Conservation (phyloP, 2,329 filamentous ascomycete genomes). For the Fusarium sp. region DNA sequence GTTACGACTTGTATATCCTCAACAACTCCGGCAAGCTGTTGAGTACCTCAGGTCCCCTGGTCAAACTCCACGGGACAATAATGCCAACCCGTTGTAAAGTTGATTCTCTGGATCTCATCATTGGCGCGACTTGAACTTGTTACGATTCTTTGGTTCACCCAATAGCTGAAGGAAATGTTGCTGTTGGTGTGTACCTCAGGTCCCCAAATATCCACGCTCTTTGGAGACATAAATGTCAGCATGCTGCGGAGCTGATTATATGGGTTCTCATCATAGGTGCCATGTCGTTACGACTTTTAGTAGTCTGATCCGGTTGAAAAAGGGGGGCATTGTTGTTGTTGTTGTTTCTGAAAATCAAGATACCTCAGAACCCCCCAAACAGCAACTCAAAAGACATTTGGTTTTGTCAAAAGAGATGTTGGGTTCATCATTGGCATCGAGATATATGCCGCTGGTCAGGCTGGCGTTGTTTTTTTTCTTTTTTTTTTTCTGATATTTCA, state of each 20-base stretch:
- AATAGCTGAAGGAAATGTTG: background rate
- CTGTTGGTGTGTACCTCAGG: background rate
- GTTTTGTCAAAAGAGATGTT: background rate
- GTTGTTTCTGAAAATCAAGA: background rate
- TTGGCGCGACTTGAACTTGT: background rate
- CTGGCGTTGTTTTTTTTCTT: background rate
- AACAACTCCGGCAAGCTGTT: background rate
- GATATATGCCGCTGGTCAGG: background rate
- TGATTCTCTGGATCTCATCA: background rate
- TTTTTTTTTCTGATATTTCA: background rate
- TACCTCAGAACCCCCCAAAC: background rate
- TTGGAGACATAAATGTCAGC: background rate
- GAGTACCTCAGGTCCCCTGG: background rate
- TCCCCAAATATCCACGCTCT: background rate
- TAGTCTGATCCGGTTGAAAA: background rate
- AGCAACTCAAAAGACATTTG: background rate
- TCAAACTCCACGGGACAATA: background rate
- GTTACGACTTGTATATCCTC: background rate
- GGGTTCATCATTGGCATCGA: background rate
- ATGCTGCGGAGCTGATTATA: background rate
- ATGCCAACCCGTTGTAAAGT: background rate
- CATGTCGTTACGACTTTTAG: background rate
- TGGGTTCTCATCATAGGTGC: background rate
- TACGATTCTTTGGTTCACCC: background rate
- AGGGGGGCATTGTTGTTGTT: background rate